phyloP scores from a whole-genome alignment of 2,329 filamentous ascomycete species.

The Thielaviopsis musarum region DNA sequence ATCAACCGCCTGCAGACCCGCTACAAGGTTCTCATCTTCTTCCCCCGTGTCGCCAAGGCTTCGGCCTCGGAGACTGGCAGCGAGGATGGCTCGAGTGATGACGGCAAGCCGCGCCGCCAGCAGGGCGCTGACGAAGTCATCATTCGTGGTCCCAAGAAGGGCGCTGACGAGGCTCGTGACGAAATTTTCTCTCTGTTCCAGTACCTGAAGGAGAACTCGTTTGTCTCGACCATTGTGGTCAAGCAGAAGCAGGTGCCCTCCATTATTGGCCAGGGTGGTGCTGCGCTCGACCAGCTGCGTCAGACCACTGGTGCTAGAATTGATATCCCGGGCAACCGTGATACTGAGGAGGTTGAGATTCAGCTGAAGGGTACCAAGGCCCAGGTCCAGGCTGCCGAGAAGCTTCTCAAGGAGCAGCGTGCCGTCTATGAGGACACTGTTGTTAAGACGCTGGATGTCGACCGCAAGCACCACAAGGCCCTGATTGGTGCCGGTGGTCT shows the following conservation, averaged over 20 bases:
- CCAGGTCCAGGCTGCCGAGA: slow-evolving; percentile 82
- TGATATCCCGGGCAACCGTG: slow-evolving; percentile 70
- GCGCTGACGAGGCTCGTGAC: slow-evolving; percentile 78
- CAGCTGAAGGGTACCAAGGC: slow-evolving; percentile 83
- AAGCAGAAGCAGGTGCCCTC: slow-evolving; percentile 88
- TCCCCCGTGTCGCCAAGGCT: slow-evolving; percentile 54
- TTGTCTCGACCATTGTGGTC: slow-evolving; percentile 63
- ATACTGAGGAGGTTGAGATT: slow-evolving; percentile 66
- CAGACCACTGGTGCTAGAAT: slow-evolving; percentile 74
- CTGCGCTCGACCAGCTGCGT: slow-evolving; percentile 79
- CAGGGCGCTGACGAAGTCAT: slow-evolving; percentile 80
- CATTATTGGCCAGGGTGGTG: slow-evolving; percentile 78
- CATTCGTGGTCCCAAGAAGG: slow-evolving; percentile 80
- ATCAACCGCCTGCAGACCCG: slow-evolving; percentile 85
- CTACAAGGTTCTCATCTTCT: slow-evolving; percentile 90
- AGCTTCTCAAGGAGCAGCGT: slow-evolving; percentile 72
- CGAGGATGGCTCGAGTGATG: slow-evolving; percentile 52
- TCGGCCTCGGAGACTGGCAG: slow-evolving; percentile 39
- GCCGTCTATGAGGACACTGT: slow-evolving; percentile 83
- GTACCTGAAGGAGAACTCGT: slow-evolving; percentile 77
- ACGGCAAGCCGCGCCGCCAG: slow-evolving; percentile 46
- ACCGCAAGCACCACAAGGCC: slow-evolving; percentile 80
- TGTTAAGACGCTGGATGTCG: slow-evolving; percentile 69
- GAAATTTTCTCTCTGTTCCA: slow-evolving; percentile 80
- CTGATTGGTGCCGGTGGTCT: slow-evolving; percentile 79